Evolutionary conservation across 441 rosid species (phyloP).

Genomic region (Gossypium lobatum): DNA sequence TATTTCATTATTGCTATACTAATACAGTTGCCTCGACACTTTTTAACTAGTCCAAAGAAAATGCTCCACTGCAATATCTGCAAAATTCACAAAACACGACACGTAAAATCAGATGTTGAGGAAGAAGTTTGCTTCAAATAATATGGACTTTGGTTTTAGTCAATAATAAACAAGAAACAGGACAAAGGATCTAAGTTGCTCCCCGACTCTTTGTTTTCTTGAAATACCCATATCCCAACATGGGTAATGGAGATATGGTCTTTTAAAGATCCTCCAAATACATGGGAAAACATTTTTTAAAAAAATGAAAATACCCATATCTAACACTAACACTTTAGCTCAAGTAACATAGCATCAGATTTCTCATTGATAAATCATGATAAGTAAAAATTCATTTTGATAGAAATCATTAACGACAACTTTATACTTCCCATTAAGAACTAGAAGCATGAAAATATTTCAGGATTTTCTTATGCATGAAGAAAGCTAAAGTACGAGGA

Average conservation of each 20-base stretch:
- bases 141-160: not conserved
- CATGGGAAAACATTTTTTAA: not conserved
- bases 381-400: not conserved
- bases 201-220: not conserved
- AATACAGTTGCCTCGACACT: not conserved
- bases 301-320: not conserved
- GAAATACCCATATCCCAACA: not conserved
- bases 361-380: not conserved
- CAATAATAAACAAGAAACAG: not conserved
- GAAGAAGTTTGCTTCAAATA: not conserved
- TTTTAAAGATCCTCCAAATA: not conserved
- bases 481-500: not conserved
- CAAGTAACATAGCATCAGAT: not conserved
- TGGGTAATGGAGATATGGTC: not conserved
- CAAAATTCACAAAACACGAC: not conserved
- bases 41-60: constrained; percentile 43
- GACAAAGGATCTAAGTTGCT: not conserved
- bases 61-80: constrained; percentile 61
- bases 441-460: not conserved
- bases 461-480: not conserved
- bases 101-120: not conserved
- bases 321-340: not conserved
- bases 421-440: not conserved
- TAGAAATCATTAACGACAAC: not conserved
- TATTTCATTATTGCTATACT: not conserved